phyloP scores from a whole-genome alignment of 257 asterid species.

The Solanum rostratum region DNA sequence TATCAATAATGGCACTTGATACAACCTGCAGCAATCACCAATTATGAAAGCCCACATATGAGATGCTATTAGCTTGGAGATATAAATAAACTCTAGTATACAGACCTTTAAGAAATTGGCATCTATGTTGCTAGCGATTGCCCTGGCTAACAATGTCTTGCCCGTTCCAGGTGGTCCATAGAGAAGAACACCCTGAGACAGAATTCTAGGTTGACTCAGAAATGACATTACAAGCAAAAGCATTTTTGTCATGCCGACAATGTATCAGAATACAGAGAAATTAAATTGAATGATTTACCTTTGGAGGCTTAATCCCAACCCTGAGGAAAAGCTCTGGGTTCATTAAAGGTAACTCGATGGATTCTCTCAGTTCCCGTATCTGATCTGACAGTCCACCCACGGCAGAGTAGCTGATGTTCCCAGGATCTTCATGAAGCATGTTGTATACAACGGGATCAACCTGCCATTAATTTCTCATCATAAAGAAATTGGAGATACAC shows the following conservation, averaged over 20 bases:
- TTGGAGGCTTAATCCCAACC: constrained; percentile 95
- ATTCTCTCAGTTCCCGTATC: constrained; percentile 88
- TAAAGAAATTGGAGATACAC: not conserved
- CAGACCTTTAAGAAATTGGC: constrained; percentile 89
- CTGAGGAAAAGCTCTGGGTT: constrained; percentile 92
- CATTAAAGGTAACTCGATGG: constrained; percentile 87
- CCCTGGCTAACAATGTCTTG: constrained; percentile 92
- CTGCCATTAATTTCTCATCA: constrained; percentile 27
- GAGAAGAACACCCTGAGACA: constrained; percentile 81
- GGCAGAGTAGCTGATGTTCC: constrained; percentile 90
- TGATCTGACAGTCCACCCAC: constrained; percentile 97
- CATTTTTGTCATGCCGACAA: not conserved
- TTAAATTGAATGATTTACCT: constrained; percentile 28
- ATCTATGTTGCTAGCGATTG: constrained; percentile 95
- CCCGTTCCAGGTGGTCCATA: constrained; percentile 99
- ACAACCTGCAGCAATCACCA: constrained; percentile 50
- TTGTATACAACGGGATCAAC: constrained; percentile 95
- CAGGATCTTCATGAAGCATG: constrained; percentile 99
- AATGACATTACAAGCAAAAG: not conserved
- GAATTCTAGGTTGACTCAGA: not conserved
- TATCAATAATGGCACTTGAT: constrained; percentile 91
- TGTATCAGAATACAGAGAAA: not conserved
- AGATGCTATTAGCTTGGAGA: not conserved
- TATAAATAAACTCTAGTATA: not conserved
- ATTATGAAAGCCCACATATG: not conserved